A percentile compares a stretch with the other conserved stretches of the same genome.
Evolutionary conservation across 2,329 filamentous ascomycete genomes (phyloP).

Genomic region (Pezicula carpinea): DNA sequence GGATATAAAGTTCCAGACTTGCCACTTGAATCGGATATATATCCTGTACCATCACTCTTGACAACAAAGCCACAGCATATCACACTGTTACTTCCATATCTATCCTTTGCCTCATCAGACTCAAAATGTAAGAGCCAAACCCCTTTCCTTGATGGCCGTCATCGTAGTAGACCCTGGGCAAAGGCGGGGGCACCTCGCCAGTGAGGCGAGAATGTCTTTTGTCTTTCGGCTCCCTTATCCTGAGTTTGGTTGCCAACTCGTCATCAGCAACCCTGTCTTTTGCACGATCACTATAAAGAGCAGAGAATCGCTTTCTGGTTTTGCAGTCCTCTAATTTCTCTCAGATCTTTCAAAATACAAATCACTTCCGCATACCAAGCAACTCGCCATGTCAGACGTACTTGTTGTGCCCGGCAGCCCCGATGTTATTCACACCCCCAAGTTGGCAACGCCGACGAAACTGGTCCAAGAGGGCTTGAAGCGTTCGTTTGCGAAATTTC

Average conservation of each 20-base stretch:
- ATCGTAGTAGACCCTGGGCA: neutral
- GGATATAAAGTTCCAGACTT: slow-evolving; percentile 1
- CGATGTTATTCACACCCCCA: slow-evolving; percentile 20
- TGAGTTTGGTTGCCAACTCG: too few species aligned
- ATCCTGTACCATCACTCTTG: neutral
- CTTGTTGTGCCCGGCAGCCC: slow-evolving; percentile 16
- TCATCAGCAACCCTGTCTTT: neutral
- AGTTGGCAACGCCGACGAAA: slow-evolving; percentile 19
- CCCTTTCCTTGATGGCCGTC: neutral
- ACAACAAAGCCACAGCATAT: neutral
- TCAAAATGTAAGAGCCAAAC: neutral
- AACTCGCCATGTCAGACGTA: slow-evolving; percentile 24
- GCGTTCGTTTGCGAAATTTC: slow-evolving; percentile 27
- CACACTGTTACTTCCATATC: neutral
- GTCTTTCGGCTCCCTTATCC: neutral
- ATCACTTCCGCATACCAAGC: slow-evolving; percentile 1
- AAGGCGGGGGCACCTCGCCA: neutral
- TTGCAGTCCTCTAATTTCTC: neutral
- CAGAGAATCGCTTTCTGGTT: too few species aligned
- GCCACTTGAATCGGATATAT: neutral
- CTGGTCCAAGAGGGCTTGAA: slow-evolving; percentile 27
- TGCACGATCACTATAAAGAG: neutral
- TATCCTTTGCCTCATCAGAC: neutral
- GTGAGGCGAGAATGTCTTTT: neutral
- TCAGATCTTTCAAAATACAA: neutral